Evolutionary conservation across 768 basidiomycete species (phyloP).

Genomic region (Lentinus tigrinus): DNA sequence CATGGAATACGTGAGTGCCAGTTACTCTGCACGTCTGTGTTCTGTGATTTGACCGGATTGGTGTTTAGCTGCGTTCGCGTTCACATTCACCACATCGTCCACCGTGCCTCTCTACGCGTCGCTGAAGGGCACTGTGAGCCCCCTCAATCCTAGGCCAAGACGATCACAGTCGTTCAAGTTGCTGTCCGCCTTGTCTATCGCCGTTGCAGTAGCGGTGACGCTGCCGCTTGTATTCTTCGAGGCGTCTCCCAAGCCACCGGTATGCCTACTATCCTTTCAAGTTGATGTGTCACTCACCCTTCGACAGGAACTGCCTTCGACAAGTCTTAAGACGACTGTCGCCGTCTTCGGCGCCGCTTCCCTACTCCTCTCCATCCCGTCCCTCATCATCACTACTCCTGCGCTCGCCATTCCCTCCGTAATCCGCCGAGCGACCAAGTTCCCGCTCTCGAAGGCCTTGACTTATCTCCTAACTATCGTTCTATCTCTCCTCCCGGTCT

Average conservation of each 20-base stretch:
- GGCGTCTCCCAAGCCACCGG: conserved; percentile 42
- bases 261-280: conserved; percentile 33
- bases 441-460: conserved; percentile 47
- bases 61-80: conserved; percentile 52
- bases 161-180: conserved; percentile 56
- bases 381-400: conserved; percentile 55
- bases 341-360: conserved; percentile 47
- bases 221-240: conserved; percentile 59
- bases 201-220: conserved; percentile 47
- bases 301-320: conserved; percentile 26
- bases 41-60: too few species aligned
- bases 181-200: conserved; percentile 50
- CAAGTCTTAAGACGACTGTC: conserved; percentile 35
- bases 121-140: conserved; percentile 43
- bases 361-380: conserved; percentile 59
- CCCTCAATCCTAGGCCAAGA: conserved; percentile 41
- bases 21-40: neutral
- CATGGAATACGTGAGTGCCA: conserved; percentile 58
- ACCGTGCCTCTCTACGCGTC: conserved; percentile 68
- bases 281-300: neutral
- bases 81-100: conserved; percentile 63
- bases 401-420: conserved; percentile 47
- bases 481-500: conserved; percentile 46
- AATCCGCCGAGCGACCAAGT: conserved; percentile 37
- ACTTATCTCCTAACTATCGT: conserved; percentile 40